Percentiles rank a stretch among this genome's conserved stretches.
Conservation (phyloP, 1,284 basidiomycete genomes). For the Sporisorium exsertum region DNA sequence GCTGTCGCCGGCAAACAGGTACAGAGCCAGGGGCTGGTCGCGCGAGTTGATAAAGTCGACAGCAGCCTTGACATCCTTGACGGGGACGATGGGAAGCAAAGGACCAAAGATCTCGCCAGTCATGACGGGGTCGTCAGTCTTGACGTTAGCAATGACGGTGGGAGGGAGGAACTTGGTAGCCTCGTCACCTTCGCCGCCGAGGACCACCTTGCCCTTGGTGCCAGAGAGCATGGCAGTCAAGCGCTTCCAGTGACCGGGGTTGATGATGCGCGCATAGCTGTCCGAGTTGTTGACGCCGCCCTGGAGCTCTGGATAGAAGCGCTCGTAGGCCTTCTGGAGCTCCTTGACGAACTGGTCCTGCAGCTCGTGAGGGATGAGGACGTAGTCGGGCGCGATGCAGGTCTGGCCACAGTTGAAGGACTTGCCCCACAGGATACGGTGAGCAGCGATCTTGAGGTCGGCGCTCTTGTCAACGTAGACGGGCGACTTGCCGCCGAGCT, state of each 20-base stretch:
- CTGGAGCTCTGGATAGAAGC: conserved; percentile 68
- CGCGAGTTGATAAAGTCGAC: conserved; percentile 70
- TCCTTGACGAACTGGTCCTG: conserved; percentile 77
- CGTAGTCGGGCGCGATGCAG: conserved; percentile 79
- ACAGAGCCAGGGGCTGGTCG: conserved; percentile 81
- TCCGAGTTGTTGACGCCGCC: conserved; percentile 71
- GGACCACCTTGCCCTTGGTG: conserved; percentile 78
- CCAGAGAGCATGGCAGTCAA: conserved; percentile 76
- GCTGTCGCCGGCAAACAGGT: conserved; percentile 78
- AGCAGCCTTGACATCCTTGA: conserved; percentile 71
- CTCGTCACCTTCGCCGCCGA: conserved; percentile 78
- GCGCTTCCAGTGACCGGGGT: conserved; percentile 75
- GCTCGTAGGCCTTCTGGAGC: conserved; percentile 74
- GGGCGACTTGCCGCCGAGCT: conserved; percentile 84
- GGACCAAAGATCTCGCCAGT: conserved; percentile 83
- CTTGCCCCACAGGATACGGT: conserved; percentile 83
- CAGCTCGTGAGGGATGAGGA: conserved; percentile 77
- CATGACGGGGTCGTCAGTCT: conserved; percentile 74
- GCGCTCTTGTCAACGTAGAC: conserved; percentile 80
- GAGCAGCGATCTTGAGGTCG: conserved; percentile 70
- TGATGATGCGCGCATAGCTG: conserved; percentile 74
- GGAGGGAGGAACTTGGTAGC: conserved; percentile 76
- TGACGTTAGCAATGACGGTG: conserved; percentile 76
- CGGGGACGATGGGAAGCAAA: conserved; percentile 80
- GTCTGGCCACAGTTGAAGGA: conserved; percentile 75